Percentiles rank a stretch among this genome's conserved stretches.
phyloP scores from a whole-genome alignment of 148 eudicot species.

The Cornus suecica region DNA sequence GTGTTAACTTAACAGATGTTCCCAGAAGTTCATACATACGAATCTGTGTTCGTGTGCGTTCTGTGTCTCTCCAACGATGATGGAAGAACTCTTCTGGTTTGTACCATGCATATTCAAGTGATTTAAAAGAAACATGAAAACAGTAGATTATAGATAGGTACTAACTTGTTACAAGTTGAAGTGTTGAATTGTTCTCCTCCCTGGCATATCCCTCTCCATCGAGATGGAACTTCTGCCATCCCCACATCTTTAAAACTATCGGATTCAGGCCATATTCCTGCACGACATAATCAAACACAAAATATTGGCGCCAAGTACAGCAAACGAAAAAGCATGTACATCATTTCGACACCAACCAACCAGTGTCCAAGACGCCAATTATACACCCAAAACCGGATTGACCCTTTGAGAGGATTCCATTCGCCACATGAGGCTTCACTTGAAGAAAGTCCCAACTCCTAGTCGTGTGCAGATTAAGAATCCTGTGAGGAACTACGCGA shows the following conservation, averaged over 20 bases:
- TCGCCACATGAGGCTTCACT: constrained; percentile 25
- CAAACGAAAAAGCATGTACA: background rate
- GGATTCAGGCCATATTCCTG: constrained; percentile 51
- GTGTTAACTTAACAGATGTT: background rate
- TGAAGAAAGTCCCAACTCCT: constrained; percentile 58
- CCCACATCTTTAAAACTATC: constrained; percentile 41
- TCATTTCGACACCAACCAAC: constrained; percentile 23
- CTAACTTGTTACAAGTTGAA: constrained; percentile 44
- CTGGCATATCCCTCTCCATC: constrained; percentile 48
- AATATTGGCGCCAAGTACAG: background rate
- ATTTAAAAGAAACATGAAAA: background rate
- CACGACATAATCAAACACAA: constrained; percentile 2
- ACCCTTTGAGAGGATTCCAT: constrained; percentile 37
- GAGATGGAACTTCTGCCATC: constrained; percentile 38
- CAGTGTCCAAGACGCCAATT: constrained; percentile 50
- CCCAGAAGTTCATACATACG: too few species aligned
- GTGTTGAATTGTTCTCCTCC: constrained; percentile 42
- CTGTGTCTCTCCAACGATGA: background rate
- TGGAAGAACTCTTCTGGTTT: background rate
- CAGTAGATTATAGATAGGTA: background rate
- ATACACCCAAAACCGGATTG: constrained; percentile 39
- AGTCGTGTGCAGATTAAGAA: constrained; percentile 42
- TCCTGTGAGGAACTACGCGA: constrained; percentile 36
- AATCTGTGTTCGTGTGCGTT: too few species aligned
- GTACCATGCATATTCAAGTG: background rate